Base-by-base conservation (phyloP, 1,284 basidiomycete species). In the Chiua sp. region DNA sequence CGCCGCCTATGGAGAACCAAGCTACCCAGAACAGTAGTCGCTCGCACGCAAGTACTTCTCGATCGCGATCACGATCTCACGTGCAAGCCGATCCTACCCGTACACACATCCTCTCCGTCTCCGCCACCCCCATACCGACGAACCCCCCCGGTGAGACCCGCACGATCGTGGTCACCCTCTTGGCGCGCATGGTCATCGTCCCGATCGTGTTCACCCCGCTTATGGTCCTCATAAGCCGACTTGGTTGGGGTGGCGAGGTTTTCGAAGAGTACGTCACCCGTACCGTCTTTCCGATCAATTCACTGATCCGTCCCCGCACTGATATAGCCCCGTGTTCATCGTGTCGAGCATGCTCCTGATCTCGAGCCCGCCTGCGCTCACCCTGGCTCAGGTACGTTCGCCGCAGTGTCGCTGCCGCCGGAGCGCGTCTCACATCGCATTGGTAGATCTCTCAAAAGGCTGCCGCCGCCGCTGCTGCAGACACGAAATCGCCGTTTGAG, bases 151-250 rank as follows among this genome's bases (percentile, higher is more conserved):
- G 93, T 3, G 93, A 96, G 80, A 88, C 88, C 51, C 85, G 82
- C 71, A 95, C 96, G 6, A 89, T 98, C 22, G 75, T 90, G 32
- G 85, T 98, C 18, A 87, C 93, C 6, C 85, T 97, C 23, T 55
- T 86, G 22, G 83, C 90, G 56, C 80, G 96, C 63, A 98, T 98
- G 96, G 72, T 98, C 48, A 70, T 98, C 62, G 92, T 92, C 12
- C 96, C 95, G 1, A 62, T 92, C 49, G 59, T 96, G 13, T 77
- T 96, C 56, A 78, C 94, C 59, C 94, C 94, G 0, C 54, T 92
- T 20, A 82, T 96, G 72, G 83, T 86, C 18, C 64, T 88, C 13
- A 80, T 87, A 13, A 84, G 89, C n/a, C 81, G 51, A 6, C 76
- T 67, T 84, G 72, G 65, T 23, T 71, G 63, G 65, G 68, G 66